A percentile compares a stretch with the other conserved stretches of the same genome.
Evolutionary conservation across 306 rosid genomes (phyloP).

Genomic region (Prunus dulcis): DNA sequence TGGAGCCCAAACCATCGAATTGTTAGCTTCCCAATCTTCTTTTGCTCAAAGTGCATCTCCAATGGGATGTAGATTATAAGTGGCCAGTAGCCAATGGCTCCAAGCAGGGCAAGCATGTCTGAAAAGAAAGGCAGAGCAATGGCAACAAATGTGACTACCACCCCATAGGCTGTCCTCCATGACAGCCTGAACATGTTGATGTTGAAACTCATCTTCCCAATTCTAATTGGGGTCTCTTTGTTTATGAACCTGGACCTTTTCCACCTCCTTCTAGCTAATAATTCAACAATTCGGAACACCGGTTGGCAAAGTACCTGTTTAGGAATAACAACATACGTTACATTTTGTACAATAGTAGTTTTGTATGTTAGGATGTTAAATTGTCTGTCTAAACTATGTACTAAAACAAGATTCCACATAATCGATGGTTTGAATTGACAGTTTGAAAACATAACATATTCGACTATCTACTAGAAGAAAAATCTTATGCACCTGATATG

Average conservation of each 20-base stretch:
- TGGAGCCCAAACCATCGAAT: constrained; percentile 46
- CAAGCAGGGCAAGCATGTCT: constrained; percentile 55
- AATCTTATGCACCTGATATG: constrained; percentile 50
- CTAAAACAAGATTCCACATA: neutral
- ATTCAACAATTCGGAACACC: constrained; percentile 40
- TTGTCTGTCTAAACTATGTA: too few relatives aligned
- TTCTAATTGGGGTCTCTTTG: constrained; percentile 23
- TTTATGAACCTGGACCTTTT: constrained; percentile 39
- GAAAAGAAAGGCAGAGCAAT: constrained; percentile 63
- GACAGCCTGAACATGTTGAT: constrained; percentile 48
- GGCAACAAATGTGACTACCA: constrained; percentile 25
- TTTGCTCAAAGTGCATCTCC: constrained; percentile 50
- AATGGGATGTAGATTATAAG: constrained; percentile 53
- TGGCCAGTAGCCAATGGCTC: constrained; percentile 63
- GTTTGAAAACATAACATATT: neutral
- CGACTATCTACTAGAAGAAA: neutral
- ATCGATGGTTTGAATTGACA: neutral
- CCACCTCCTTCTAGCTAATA: constrained; percentile 38
- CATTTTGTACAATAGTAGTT: neutral
- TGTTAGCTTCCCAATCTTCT: constrained; percentile 35
- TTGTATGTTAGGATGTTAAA: neutral
- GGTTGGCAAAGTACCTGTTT: constrained; percentile 48
- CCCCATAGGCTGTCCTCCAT: constrained; percentile 53
- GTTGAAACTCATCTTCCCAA: constrained; percentile 18
- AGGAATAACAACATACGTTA: neutral